Base-by-base conservation (phyloP, 495 filamentous ascomycete species). In the Halenospora varia region DNA sequence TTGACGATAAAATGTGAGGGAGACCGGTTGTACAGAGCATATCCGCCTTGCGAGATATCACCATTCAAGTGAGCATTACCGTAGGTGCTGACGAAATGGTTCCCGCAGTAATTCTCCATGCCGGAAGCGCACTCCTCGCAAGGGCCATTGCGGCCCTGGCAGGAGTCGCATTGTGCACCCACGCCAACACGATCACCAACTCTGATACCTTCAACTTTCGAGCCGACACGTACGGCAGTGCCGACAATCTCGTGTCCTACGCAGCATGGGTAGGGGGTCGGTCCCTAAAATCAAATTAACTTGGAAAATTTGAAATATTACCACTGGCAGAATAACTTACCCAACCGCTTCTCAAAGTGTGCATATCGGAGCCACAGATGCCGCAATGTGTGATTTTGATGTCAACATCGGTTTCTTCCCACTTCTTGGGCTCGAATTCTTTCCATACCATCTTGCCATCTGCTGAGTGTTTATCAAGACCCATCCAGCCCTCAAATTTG, bases 221-320 rank as follows among this genome's bases (percentile, higher is more conserved):
- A 75, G 20, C 90, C 92, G 19, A 93, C 77, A 22, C 83, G 82
- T 23, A 89, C 82, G 1, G 84, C 87, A 29, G 73, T 82, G 24
- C 92, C 92, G 61, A 92, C 82, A 48, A 96, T 92, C 66, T 96
- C 92, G 71, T 94, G 90, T 48, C 89, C 90, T 19, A 89, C 88
- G 57, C 83, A 81, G 69, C 79, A 83, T 23, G 89, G 88, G 69
- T 92, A 92, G 39, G 77, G 67, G 6, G 87, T 82, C 48, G 78
- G 77, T 0, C 77, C 80, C 81, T 76, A 39, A 4, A 13, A 4
- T 25, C 15, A 40, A 3, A 9, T 20, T 25, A 53, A 25, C 53
- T 54, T 44, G 2, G 10, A n/a, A 19, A 8, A 6, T 24, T 6
- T 20, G 9, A 10, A 13, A 29, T 56, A 44, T 48, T n/a, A n/a